Base-by-base conservation (phyloP, 1,284 basidiomycete genomes). In the Ustilago hordei region DNA sequence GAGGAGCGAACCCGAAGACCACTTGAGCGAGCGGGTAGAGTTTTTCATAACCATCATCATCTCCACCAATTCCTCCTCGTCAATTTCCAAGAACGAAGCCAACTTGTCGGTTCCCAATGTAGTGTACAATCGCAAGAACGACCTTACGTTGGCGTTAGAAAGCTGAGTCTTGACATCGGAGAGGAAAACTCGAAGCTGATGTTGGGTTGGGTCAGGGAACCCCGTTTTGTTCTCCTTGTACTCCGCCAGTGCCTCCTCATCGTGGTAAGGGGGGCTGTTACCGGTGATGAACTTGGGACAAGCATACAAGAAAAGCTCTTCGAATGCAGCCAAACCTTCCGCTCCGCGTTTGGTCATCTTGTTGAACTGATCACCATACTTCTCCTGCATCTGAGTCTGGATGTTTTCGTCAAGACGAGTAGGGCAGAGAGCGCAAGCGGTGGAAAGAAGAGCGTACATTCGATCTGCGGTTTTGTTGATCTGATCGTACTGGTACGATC, bases 31-130 rank as follows among this genome's bases (percentile, higher is more conserved):
- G 67, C 89, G 86, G 59, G 87, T 87, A 1, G 91, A 91, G 76
- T 92, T 92, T 89, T 99, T 98, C 88, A 97, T 91, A 54, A 95
- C 92, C 94, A 98, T 98, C 90, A 98, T 91, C 89, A 95, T 93
- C 88, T 96, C 93, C 63, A 98, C 90, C 80, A 98, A 92, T 86
- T 95, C 93, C 86, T 98, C 95, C 87, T 98, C 95, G 80, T 94
- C 93, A 15, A 81, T 91, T 90, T 88, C 88, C 34, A 97, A 88
- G 90, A 98, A 96, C 73, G 91, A 91, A 1, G 96, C 93, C 38
- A 99, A 90, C 88, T 98, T 98, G 84, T 91, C 91, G 8, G 95
- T 92, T 70, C 95, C 95, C 55, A 99, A 90, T 50, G 92, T 94
- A 3, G 95, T 95, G 89, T 98, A 99, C 76, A 99, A 89, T 87